phyloP scores from a whole-genome alignment of 371 early-diverging fungal genomes.

The Apophysomyces elegans region DNA sequence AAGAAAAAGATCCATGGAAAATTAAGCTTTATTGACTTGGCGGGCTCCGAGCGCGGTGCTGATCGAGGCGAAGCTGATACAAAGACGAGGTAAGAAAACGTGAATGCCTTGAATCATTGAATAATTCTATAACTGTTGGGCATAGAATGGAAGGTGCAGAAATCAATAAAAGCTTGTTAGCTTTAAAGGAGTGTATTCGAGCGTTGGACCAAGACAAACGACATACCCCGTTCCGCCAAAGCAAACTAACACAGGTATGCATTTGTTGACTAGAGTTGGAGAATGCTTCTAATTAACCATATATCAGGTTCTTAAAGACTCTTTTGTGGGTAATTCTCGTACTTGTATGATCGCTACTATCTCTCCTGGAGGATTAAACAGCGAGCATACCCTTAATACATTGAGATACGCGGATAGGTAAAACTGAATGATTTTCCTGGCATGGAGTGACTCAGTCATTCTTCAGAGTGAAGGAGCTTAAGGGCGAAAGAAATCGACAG shows the following conservation, averaged over 20 bases:
- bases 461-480: conserved; percentile 81
- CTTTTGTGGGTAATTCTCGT: conserved; percentile 95
- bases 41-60: conserved; percentile 97
- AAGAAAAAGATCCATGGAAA: conserved; percentile 68
- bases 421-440: not conserved
- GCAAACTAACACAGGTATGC: conserved; percentile 91
- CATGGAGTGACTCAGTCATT: not conserved
- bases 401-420: conserved; percentile 96
- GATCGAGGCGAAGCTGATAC: conserved; percentile 91
- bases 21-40: conserved; percentile 96
- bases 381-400: conserved; percentile 98
- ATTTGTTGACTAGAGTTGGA: not conserved
- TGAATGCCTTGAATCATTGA: conserved; percentile 14
- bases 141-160: conserved; percentile 95
- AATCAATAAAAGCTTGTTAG: conserved; percentile 98
- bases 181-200: conserved; percentile 97
- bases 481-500: conserved; percentile 54
- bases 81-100: conserved; percentile 65
- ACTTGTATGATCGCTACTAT: conserved; percentile 99
- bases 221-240: conserved; percentile 97
- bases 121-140: conserved; percentile 12
- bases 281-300: not conserved
- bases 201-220: conserved; percentile 92
- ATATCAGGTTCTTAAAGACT: conserved; percentile 89
- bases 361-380: conserved; percentile 88